A percentile compares a stretch with the other conserved stretches of the same genome.
Evolutionary conservation across 208 protist species (phyloP).

Genomic region (Leishmania arabica): DNA sequence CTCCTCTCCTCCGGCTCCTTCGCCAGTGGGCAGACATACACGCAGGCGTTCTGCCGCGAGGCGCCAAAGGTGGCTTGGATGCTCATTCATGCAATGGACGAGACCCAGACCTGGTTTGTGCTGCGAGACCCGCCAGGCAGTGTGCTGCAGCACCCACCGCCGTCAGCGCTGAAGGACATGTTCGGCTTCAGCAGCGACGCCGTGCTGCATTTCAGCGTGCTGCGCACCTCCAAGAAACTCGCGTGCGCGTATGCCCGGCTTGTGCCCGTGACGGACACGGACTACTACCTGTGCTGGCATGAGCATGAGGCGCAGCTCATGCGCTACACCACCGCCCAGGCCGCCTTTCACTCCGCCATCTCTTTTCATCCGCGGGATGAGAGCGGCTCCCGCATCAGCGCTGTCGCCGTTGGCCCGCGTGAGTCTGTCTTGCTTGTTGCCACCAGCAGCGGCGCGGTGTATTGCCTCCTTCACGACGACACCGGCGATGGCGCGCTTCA

Average conservation of each 20-base stretch:
- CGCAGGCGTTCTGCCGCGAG: conserved; percentile 56
- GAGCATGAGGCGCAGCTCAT: conserved; percentile 58
- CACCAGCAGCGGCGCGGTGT: conserved; percentile 62
- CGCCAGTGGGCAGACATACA: conserved; percentile 58
- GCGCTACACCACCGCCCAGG: conserved; percentile 48
- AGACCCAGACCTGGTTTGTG: conserved; percentile 47
- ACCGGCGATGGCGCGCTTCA: conserved; percentile 27
- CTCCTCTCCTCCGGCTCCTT: conserved; percentile 23
- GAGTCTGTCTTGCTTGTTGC: conserved; percentile 74
- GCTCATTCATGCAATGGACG: conserved; percentile 64
- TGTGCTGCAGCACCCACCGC: conserved; percentile 34
- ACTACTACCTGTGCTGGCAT: conserved; percentile 72
- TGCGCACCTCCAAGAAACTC: conserved; percentile 33
- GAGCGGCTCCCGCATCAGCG: conserved; percentile 53
- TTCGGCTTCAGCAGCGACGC: conserved; percentile 37
- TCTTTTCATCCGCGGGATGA: conserved; percentile 49
- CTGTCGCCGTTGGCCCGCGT: conserved; percentile 52
- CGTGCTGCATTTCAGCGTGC: conserved; percentile 50
- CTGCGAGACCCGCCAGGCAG: conserved; percentile 45
- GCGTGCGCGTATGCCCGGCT: conserved; percentile 43
- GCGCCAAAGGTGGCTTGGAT: conserved; percentile 70
- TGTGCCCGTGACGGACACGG: conserved; percentile 57
- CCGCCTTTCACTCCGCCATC: conserved; percentile 54
- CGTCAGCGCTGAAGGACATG: conserved; percentile 30
- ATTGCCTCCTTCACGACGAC: conserved; percentile 64